Evolutionary conservation across 352 stramenopile genomes (phyloP).

Genomic region (Paralagenidium karlingii): DNA sequence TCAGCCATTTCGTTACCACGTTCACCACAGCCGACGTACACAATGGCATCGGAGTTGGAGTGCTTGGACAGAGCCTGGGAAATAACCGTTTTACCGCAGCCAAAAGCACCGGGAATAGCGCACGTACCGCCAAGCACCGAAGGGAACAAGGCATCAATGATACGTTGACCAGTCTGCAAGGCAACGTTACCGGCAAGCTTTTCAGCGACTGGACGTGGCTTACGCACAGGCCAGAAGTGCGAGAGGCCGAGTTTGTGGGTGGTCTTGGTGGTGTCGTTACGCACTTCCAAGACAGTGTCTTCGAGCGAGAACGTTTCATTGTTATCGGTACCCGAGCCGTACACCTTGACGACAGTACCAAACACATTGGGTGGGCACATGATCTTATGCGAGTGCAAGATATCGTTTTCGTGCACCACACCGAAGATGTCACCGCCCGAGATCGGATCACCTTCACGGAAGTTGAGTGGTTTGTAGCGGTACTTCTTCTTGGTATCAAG

Average conservation of each 20-base stretch:
- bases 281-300: conserved; percentile 98
- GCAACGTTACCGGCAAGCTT: conserved; percentile 97
- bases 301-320: conserved; percentile 95
- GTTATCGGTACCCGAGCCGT: conserved; percentile 91
- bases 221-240: conserved; percentile 98
- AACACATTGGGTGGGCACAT: conserved; percentile 99
- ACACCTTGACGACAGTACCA: conserved; percentile 98
- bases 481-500: conserved; percentile 90
- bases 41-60: conserved; percentile 97
- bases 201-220: conserved; percentile 94
- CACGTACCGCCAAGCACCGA: conserved; percentile 98
- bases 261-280: conserved; percentile 91
- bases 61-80: conserved; percentile 99
- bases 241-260: conserved; percentile 93
- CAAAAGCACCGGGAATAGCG: conserved; percentile 97
- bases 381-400: conserved; percentile 98
- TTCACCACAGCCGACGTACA: conserved; percentile 99
- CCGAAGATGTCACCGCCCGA: conserved; percentile 97
- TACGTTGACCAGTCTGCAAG: conserved; percentile 96
- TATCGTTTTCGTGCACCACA: conserved; percentile 98
- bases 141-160: conserved; percentile 99
- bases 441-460: conserved; percentile 92
- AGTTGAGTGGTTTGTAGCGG: conserved; percentile 91
- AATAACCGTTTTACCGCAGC: conserved; percentile 99
- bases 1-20: conserved; percentile 99